These are phyloP conservation scores for Hymenoscyphus salicellus DNA, from an alignment of 2,329 filamentous ascomycete genomes.

Conservation along the genomic window DNA sequence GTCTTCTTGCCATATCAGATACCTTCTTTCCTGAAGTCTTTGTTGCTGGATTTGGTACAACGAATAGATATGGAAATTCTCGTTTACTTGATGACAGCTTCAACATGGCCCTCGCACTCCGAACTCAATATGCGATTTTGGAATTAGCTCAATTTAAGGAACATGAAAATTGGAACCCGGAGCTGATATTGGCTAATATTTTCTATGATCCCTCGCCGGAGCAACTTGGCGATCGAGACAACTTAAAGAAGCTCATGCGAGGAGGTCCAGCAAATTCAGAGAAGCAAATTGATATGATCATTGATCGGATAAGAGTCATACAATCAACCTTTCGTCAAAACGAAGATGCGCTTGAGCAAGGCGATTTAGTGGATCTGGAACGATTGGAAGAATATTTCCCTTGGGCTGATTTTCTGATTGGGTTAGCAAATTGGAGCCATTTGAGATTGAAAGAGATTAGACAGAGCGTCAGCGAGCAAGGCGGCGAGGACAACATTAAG, in stretches of 20 bases:
- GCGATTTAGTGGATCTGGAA: slow-evolving; percentile 41
- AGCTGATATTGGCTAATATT: slow-evolving; percentile 38
- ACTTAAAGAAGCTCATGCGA: slow-evolving; percentile 31
- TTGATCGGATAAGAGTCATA: slow-evolving; percentile 41
- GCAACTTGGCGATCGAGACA: slow-evolving; percentile 29
- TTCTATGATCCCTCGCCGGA: slow-evolving; percentile 39
- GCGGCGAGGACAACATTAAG: slow-evolving; percentile 39
- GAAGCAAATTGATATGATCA: slow-evolving; percentile 32
- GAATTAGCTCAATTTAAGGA: slow-evolving; percentile 38
- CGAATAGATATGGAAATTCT: slow-evolving; percentile 38
- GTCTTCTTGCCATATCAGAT: slow-evolving; percentile 35
- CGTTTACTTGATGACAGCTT: slow-evolving; percentile 44
- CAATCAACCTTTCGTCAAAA: slow-evolving; percentile 35
- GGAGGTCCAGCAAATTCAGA: slow-evolving; percentile 35
- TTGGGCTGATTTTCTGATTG: slow-evolving; percentile 48
- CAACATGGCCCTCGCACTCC: slow-evolving; percentile 49
- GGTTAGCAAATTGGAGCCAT: slow-evolving; percentile 46
- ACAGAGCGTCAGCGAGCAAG: slow-evolving; percentile 40
- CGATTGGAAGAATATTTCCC: slow-evolving; percentile 43
- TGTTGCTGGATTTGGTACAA: slow-evolving; percentile 31
- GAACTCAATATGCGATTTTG: slow-evolving; percentile 53
- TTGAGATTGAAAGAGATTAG: slow-evolving; percentile 45
- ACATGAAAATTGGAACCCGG: slow-evolving; percentile 38
- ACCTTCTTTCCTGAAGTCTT: slow-evolving; percentile 37
- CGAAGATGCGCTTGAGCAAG: slow-evolving; percentile 31